Conservation (phyloP, 306 rosid genomes). For the Ochetophila trinervis region DNA sequence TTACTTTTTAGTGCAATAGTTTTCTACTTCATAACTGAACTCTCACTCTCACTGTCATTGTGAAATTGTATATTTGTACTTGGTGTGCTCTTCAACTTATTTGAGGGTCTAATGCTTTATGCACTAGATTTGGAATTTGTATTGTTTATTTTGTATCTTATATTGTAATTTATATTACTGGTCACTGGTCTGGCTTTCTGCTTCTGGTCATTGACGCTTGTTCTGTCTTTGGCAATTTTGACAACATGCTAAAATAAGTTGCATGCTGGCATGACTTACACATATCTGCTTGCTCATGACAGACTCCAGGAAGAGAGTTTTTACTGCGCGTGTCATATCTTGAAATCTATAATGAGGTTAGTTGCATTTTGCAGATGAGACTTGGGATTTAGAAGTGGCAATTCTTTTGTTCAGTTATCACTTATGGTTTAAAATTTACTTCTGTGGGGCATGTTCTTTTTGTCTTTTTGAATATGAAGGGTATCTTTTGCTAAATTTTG, state of each 20-base stretch:
- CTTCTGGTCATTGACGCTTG: constrained; percentile 23
- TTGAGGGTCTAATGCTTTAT: not conserved
- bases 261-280: constrained; percentile 18
- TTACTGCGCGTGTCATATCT: constrained; percentile 93
- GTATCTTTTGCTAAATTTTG: not conserved
- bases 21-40: not conserved
- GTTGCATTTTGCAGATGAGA: constrained; percentile 5
- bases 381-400: not conserved
- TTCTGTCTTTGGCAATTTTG: constrained; percentile 12
- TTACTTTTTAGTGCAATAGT: not conserved
- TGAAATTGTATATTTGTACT: not conserved
- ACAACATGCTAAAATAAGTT: constrained; percentile 9
- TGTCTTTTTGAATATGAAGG: not conserved
- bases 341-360: constrained; percentile 97
- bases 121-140: not conserved
- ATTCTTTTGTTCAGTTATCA: not conserved
- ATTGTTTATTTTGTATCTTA: constrained; percentile 4
- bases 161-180: not conserved
- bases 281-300: constrained; percentile 29
- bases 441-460: not conserved
- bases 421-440: not conserved
- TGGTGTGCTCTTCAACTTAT: not conserved
- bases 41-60: not conserved
- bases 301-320: constrained; percentile 99
- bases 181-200: constrained; percentile 19